Conservation (phyloP, 192 early-diverging fungal species). For the Gonapodya prolifera region DNA sequence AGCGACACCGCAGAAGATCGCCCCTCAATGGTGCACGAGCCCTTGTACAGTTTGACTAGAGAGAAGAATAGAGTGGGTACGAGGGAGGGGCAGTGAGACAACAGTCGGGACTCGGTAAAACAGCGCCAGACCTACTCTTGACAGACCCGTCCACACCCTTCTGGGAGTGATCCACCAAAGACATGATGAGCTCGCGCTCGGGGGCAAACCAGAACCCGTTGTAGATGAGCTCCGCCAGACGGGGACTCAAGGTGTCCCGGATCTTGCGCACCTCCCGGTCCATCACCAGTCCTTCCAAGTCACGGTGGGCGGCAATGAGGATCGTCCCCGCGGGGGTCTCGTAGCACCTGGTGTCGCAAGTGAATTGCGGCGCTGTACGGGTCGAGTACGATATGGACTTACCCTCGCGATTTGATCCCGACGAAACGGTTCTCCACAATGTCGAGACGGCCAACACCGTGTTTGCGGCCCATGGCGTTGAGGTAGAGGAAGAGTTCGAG, state of each 20-base stretch:
- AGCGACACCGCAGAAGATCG: slow-evolving; percentile 61
- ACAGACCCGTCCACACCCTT: slow-evolving; percentile 82
- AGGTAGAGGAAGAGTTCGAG: slow-evolving; percentile 89
- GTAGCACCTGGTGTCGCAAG: slow-evolving; percentile 63
- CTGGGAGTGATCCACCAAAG: slow-evolving; percentile 72
- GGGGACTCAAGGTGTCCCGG: slow-evolving; percentile 48
- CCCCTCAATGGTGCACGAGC: slow-evolving; percentile 78
- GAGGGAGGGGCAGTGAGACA: too few species aligned
- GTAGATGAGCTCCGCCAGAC: slow-evolving; percentile 75
- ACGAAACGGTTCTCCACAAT: slow-evolving; percentile 99
- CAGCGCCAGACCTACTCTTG: slow-evolving; percentile 26
- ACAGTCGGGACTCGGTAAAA: background rate
- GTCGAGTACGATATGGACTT: slow-evolving; percentile 4
- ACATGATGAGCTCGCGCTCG: slow-evolving; percentile 80
- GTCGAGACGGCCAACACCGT: slow-evolving; percentile 96
- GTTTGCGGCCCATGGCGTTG: slow-evolving; percentile 87
- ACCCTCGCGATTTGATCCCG: slow-evolving; percentile 94
- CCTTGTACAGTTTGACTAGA: slow-evolving; percentile 90
- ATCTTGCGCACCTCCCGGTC: slow-evolving; percentile 92
- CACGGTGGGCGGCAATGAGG: slow-evolving; percentile 85
- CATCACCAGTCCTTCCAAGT: slow-evolving; percentile 87
- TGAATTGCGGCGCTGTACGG: background rate
- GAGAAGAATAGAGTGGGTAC: too few species aligned
- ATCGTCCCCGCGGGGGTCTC: slow-evolving; percentile 98
- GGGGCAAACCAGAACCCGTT: slow-evolving; percentile 97